These are phyloP conservation scores for Microcyclosporella mali DNA, from an alignment of 2,329 filamentous ascomycete genomes.

Conservation along the genomic window DNA sequence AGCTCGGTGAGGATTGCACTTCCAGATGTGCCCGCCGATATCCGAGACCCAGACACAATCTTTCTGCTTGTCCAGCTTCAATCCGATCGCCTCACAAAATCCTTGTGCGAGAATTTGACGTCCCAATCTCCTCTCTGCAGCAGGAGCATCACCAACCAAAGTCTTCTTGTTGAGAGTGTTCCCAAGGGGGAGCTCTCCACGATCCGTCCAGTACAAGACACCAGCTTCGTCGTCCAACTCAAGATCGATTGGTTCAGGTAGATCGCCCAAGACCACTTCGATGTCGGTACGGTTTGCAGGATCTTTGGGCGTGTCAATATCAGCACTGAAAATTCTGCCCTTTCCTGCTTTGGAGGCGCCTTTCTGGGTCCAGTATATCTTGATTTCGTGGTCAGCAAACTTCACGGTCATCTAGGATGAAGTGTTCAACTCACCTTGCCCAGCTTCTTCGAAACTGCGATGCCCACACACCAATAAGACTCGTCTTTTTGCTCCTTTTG, in stretches of 20 bases:
- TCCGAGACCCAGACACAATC: conserved; percentile 2
- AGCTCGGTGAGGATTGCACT: conserved; percentile 7
- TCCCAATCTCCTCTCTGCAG: not conserved
- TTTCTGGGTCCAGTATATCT: conserved; percentile 58
- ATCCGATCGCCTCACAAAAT: conserved; percentile 2
- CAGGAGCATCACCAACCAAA: not conserved
- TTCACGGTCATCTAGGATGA: too few relatives aligned
- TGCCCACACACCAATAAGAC: conserved; percentile 41
- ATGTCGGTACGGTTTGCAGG: conserved; percentile 38
- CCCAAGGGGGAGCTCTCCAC: conserved; percentile 41
- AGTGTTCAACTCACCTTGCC: conserved; percentile 54
- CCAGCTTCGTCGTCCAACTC: conserved; percentile 45
- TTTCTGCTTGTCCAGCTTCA: conserved; percentile 5
- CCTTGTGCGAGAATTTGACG: conserved; percentile 1
- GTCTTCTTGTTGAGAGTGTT: conserved; percentile 7
- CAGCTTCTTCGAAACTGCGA: conserved; percentile 40
- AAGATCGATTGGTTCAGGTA: conserved; percentile 53
- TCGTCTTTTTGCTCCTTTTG: conserved; percentile 15
- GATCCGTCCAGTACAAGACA: conserved; percentile 55
- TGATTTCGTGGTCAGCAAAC: too few relatives aligned
- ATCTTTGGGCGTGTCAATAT: conserved; percentile 27
- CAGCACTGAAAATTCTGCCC: conserved; percentile 50
- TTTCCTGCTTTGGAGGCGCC: conserved; percentile 46
- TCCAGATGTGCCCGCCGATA: conserved; percentile 8
- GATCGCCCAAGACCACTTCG: conserved; percentile 36